Base-by-base conservation (phyloP, 2,329 filamentous ascomycete genomes). In the Fusarium sp. region DNA sequence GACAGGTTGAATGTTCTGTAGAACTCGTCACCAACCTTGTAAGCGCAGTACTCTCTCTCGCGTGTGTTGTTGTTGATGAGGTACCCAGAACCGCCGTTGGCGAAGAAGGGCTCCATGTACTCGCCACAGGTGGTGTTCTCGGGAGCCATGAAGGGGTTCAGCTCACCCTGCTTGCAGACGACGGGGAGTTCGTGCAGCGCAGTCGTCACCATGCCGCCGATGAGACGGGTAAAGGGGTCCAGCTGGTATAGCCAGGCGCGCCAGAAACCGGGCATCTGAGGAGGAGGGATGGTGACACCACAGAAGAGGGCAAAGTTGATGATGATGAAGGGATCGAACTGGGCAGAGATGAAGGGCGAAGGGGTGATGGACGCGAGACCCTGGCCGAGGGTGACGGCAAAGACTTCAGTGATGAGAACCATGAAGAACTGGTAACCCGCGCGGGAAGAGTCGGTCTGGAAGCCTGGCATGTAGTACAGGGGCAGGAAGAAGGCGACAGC, bases 351-450 rank as follows among this genome's bases (percentile, higher is more conserved):
- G 83, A 95, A 95, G 2, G 93, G 91, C 27, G 90, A 92, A 0
- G 95, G 94, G 0, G 94, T 97, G 66, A 96, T 84, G 0, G 95
- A 92, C 0, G 94, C 92, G 6, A 97, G 88, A 66, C 90, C 90
- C 80, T 96, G 95, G 4, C 89, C 95, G 2, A 97, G 85, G 0
- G 94, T 95, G 43, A 97, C 92, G 10, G 93, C 91, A 84, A 98
- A 97, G 58, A 97, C 82, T 81, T 97, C 95, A 0, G 94, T 96
- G 77, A 96, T 88, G 64, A 97, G 87, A 5, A 97, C 84, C 84
- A 97, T 94, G 80, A 97, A 86, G 88, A 97, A 97, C 81, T 96
- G 94, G 83, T 95, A 97, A 0, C 95, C 95, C 0, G 95, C 94
- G 6, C 94, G 90, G 2, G 86, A 88, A 1, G 90, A 83, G 0